Evolutionary conservation across 345 rosid genomes (phyloP).

Genomic region (Dimocarpus longan): DNA sequence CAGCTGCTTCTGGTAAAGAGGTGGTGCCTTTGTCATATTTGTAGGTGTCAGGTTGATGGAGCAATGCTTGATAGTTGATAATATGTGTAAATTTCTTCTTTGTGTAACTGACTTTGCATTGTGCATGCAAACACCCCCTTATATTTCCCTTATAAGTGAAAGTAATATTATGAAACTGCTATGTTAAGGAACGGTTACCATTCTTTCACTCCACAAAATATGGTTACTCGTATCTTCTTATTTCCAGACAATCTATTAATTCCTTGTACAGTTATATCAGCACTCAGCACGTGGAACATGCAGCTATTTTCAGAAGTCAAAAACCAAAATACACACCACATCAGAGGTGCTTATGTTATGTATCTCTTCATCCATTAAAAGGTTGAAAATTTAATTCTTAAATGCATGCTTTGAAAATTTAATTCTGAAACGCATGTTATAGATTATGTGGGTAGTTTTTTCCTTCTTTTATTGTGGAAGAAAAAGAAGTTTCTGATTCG

Average conservation of each 20-base stretch:
- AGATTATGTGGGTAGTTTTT: too few relatives aligned
- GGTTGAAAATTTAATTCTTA: too few relatives aligned
- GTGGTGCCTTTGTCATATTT: neutral
- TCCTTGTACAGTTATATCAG: neutral
- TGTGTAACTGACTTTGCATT: neutral
- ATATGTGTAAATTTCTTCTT: neutral
- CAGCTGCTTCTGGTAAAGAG: conserved; percentile 41
- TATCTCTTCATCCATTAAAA: too few relatives aligned
- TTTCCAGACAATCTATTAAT: too few relatives aligned
- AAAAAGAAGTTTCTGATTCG: too few relatives aligned
- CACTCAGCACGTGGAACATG: neutral
- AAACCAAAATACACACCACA: neutral
- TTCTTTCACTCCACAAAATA: too few relatives aligned
- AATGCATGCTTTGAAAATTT: too few relatives aligned
- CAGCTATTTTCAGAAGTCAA: neutral
- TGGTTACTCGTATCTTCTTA: too few relatives aligned
- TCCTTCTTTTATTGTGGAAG: too few relatives aligned
- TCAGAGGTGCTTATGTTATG: too few relatives aligned
- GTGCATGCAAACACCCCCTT: neutral
- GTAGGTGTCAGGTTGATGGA: neutral
- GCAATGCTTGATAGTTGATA: neutral
- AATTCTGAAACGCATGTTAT: too few relatives aligned
- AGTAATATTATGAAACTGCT: conserved; percentile 42
- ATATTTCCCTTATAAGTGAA: conserved; percentile 17
- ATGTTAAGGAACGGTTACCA: too few relatives aligned